phyloP scores from a whole-genome alignment of 2,329 filamentous ascomycete genomes.

The Penicillium sclerotiorum region DNA sequence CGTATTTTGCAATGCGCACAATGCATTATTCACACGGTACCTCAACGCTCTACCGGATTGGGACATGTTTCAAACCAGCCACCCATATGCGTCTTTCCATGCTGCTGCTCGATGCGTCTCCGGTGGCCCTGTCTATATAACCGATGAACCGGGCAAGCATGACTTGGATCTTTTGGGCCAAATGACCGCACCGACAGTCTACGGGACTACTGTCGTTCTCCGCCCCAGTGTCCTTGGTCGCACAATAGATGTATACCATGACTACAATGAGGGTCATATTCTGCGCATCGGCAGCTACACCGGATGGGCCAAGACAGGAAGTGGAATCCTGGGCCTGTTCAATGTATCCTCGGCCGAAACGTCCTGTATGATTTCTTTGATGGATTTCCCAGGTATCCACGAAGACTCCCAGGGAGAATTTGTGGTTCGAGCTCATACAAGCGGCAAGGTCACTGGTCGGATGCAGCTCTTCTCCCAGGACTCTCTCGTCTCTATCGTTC shows the following conservation, averaged over 20 bases:
- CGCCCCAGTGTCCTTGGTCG: constrained; percentile 75
- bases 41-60: constrained; percentile 86
- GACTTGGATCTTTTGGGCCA: constrained; percentile 73
- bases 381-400: constrained; percentile 72
- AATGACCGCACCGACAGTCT: constrained; percentile 74
- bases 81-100: constrained; percentile 77
- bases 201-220: constrained; percentile 76
- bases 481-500: constrained; percentile 62
- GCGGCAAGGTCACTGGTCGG: constrained; percentile 58
- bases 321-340: constrained; percentile 79
- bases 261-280: constrained; percentile 71
- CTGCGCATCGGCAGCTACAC: constrained; percentile 81
- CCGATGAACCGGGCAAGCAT: constrained; percentile 82
- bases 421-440: constrained; percentile 71
- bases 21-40: constrained; percentile 77
- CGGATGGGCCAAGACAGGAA: constrained; percentile 68
- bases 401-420: constrained; percentile 57
- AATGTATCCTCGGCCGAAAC: constrained; percentile 69
- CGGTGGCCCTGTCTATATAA: constrained; percentile 93
- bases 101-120: constrained; percentile 87
- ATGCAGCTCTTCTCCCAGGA: constrained; percentile 36
- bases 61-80: constrained; percentile 73
- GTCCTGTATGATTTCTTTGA: constrained; percentile 70
- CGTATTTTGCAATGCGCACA: constrained; percentile 91
- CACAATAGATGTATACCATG: constrained; percentile 71